Conservation (phyloP, 208 protist species). For the Tritrichomonas musculus region DNA sequence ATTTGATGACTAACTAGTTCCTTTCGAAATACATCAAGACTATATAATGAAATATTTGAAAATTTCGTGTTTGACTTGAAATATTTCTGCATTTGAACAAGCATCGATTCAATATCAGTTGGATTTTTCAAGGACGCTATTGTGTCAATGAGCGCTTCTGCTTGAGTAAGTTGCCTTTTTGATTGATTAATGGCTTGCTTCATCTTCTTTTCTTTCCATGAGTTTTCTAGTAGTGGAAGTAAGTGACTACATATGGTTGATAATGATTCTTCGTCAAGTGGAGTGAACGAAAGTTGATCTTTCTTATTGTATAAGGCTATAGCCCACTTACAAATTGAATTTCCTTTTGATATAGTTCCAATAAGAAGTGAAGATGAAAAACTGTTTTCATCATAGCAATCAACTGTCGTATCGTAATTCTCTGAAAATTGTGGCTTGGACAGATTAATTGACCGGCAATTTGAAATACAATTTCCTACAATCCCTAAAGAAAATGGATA, state of each 20-base stretch:
- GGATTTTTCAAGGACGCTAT: not conserved
- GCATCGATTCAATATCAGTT: not conserved
- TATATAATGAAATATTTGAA: not conserved
- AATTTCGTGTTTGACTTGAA: not conserved
- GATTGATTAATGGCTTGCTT: not conserved
- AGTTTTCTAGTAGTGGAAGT: not conserved
- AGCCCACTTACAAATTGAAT: not conserved
- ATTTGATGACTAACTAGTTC: not conserved
- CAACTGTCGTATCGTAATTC: not conserved
- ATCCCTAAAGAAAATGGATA: not conserved
- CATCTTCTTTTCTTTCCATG: not conserved
- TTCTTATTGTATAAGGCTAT: slow-evolving; percentile 26
- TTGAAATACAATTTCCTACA: not conserved
- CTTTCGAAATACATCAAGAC: not conserved
- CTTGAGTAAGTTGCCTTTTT: not conserved
- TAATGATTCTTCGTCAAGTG: not conserved
- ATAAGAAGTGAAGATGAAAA: not conserved
- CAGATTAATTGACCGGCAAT: not conserved
- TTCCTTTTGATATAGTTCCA: not conserved
- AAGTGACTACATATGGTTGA: not conserved
- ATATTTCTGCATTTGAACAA: not conserved
- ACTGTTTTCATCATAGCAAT: slow-evolving; percentile 14
- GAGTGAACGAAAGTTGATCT: not conserved
- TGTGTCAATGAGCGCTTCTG: not conserved
- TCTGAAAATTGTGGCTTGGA: slow-evolving; percentile 10